Evolutionary conservation across 257 asterid species (phyloP).

Genomic region (Fraxinus anomala): DNA sequence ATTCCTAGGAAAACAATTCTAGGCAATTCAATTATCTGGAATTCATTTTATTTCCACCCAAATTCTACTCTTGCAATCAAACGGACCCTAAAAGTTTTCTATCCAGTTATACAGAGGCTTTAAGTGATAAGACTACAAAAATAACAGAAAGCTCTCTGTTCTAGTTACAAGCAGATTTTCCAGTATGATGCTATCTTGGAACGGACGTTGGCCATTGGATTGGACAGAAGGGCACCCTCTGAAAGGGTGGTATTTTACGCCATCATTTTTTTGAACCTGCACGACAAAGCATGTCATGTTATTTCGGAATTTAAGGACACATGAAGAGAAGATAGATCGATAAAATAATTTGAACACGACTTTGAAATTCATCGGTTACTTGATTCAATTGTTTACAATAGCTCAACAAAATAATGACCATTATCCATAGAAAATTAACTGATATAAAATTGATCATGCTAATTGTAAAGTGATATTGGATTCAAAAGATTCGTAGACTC

Average conservation of each 20-base stretch:
- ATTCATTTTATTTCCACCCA: too few species aligned
- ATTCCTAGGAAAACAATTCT: too few species aligned
- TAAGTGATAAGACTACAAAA: background rate
- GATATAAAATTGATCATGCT: background rate
- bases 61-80: too few species aligned
- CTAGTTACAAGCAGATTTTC: background rate
- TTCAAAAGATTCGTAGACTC: background rate
- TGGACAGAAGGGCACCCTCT: conserved; percentile 3
- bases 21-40: too few species aligned
- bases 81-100: too few species aligned
- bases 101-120: too few species aligned
- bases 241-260: background rate
- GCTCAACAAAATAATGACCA: background rate
- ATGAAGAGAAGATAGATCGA: background rate
- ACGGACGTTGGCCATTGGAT: background rate
- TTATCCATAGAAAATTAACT: background rate
- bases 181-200: background rate
- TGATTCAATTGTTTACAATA: background rate
- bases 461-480: background rate
- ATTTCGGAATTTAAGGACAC: conserved; percentile 6
- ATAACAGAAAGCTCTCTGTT: background rate
- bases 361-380: background rate
- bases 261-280: conserved; percentile 37
- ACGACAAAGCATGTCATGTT: background rate
- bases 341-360: background rate